phyloP scores from a whole-genome alignment of 768 basidiomycete genomes.

The Lactarius pseudohatsudake region DNA sequence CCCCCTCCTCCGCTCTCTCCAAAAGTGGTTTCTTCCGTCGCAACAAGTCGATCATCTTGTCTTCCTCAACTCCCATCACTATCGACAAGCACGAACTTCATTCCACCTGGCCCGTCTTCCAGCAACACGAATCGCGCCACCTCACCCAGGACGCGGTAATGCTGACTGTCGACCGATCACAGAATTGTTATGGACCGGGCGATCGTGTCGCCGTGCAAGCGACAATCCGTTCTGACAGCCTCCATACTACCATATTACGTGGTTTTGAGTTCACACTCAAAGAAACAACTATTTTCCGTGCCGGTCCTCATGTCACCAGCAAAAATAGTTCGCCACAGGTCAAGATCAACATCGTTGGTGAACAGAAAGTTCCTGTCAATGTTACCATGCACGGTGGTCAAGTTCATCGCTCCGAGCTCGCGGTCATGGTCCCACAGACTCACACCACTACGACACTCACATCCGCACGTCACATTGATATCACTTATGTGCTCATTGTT shows the following conservation, averaged over 20 bases:
- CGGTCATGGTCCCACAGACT: slow-evolving; percentile 63
- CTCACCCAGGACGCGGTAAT: slow-evolving; percentile 65
- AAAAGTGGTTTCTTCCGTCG: slow-evolving; percentile 78
- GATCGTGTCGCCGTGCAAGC: slow-evolving; percentile 76
- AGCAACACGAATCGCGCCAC: slow-evolving; percentile 71
- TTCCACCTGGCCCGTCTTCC: slow-evolving; percentile 90
- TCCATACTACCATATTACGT: slow-evolving; percentile 69
- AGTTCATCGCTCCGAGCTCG: slow-evolving; percentile 70
- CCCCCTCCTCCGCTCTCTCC: background rate
- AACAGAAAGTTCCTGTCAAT: slow-evolving; percentile 71
- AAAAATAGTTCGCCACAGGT: slow-evolving; percentile 62
- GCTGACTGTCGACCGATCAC: slow-evolving; percentile 70
- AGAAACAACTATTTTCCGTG: slow-evolving; percentile 76
- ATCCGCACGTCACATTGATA: slow-evolving; percentile 81
- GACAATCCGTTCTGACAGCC: slow-evolving; percentile 66
- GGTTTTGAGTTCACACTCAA: slow-evolving; percentile 81
- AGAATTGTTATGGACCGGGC: slow-evolving; percentile 83
- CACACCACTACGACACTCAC: slow-evolving; percentile 82
- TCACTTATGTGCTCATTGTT: slow-evolving; percentile 74
- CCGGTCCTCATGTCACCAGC: slow-evolving; percentile 51
- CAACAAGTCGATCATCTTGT: slow-evolving; percentile 66
- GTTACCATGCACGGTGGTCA: slow-evolving; percentile 72
- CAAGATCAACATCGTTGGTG: slow-evolving; percentile 55
- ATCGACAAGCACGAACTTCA: slow-evolving; percentile 95
- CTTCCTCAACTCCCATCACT: slow-evolving; percentile 67